Conservation (phyloP, 1,284 basidiomycete genomes). For the Flammula alnicola region DNA sequence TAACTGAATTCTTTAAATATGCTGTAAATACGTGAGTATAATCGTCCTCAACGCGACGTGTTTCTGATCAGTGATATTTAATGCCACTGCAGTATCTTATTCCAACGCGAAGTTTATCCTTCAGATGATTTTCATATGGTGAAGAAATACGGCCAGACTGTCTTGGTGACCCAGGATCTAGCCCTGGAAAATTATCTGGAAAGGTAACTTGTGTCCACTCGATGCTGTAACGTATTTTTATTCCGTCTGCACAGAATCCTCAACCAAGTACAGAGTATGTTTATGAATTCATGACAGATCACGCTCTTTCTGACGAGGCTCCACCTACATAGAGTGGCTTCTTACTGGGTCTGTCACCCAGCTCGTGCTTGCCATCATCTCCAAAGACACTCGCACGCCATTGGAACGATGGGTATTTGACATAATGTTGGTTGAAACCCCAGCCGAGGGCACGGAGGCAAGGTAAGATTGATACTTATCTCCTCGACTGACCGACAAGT, state of each 20-base stretch:
- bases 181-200: conserved; percentile 92
- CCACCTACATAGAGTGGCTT: conserved; percentile 77
- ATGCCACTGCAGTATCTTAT: conserved; percentile 75
- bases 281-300: conserved; percentile 7
- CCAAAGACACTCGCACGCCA: conserved; percentile 89
- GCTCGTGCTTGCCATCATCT: conserved; percentile 94
- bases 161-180: conserved; percentile 93
- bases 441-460: conserved; percentile 50
- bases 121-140: conserved; percentile 99
- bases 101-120: conserved; percentile 97
- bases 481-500: conserved; percentile 1
- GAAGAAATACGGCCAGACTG: conserved; percentile 97
- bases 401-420: conserved; percentile 99
- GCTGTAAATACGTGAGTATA: conserved; percentile 86
- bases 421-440: conserved; percentile 77
- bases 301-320: conserved; percentile 6
- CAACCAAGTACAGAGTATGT: conserved; percentile 86
- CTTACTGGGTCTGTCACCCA: conserved; percentile 89
- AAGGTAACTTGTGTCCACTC: conserved; percentile 49
- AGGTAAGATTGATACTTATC: conserved; percentile 17
- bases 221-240: conserved; percentile 13
- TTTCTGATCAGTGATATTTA: conserved; percentile 15
- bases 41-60: neutral
- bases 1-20: conserved; percentile 99
- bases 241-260: conserved; percentile 65